phyloP scores from a whole-genome alignment of 2,329 filamentous ascomycete genomes.

The Colletotrichum graminicola region DNA sequence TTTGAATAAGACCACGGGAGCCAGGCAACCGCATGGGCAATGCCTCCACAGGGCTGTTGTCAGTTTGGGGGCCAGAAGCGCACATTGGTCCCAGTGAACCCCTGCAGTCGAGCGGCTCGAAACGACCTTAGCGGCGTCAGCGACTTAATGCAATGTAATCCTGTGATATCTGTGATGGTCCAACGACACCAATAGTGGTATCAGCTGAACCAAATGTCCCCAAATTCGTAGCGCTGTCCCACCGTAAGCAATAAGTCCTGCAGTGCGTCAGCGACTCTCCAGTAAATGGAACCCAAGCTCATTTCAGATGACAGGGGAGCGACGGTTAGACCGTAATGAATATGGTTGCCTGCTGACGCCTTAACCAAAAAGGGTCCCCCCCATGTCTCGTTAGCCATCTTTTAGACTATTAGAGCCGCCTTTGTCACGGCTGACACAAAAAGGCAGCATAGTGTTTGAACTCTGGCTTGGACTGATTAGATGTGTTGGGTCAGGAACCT shows the following conservation, averaged over 20 bases:
- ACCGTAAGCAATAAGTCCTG: slow-evolving; percentile 32
- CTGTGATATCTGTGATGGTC: slow-evolving; percentile 29
- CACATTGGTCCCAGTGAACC: slow-evolving; percentile 5
- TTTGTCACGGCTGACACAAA: neutral
- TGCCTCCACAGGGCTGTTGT: slow-evolving; percentile 24
- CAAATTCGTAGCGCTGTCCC: slow-evolving; percentile 29
- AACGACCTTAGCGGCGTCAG: slow-evolving; percentile 39
- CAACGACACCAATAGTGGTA: slow-evolving; percentile 26
- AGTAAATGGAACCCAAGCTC: slow-evolving; percentile 8
- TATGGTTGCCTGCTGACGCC: slow-evolving; percentile 26
- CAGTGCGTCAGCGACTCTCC: slow-evolving; percentile 8
- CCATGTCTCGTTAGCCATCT: neutral
- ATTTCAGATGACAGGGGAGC: slow-evolving; percentile 21
- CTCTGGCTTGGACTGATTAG: neutral
- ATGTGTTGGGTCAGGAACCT: neutral
- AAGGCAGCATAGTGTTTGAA: neutral
- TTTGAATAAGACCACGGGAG: slow-evolving; percentile 30
- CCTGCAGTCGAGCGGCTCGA: slow-evolving; percentile 37
- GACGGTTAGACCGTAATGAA: slow-evolving; percentile 20
- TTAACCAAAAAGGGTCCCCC: neutral
- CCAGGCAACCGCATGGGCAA: slow-evolving; percentile 29
- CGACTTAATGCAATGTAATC: slow-evolving; percentile 33
- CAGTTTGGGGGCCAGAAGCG: slow-evolving; percentile 17
- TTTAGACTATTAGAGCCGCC: slow-evolving; percentile 1
- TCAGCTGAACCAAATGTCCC: slow-evolving; percentile 17